Conservation (phyloP, 2,329 filamentous ascomycete genomes). For the Hypoxylon sp. region DNA sequence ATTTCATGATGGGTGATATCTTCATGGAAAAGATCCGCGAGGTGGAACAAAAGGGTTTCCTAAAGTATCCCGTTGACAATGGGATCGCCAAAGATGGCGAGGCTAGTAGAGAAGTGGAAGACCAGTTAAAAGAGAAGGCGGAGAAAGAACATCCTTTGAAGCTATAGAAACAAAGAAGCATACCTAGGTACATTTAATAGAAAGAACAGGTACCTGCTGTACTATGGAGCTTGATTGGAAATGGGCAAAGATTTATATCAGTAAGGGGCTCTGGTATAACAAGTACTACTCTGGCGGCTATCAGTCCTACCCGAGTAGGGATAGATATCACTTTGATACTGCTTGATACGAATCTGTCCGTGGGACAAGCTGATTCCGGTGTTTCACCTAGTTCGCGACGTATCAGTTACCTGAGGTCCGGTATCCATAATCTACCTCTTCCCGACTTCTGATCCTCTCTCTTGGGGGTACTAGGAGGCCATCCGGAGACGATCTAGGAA, state of each 20-base stretch:
- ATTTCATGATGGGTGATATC: constrained; percentile 52
- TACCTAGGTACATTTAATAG: not conserved
- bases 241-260: not conserved
- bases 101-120: constrained; percentile 46
- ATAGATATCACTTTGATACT: not conserved
- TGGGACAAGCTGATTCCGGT: not conserved
- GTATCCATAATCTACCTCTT: not conserved
- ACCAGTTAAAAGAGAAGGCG: constrained; percentile 41
- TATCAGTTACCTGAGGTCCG: not conserved
- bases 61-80: constrained; percentile 45
- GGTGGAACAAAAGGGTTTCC: constrained; percentile 46
- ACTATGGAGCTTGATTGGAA: not conserved
- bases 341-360: not conserved
- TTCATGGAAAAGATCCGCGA: constrained; percentile 50
- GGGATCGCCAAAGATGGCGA: constrained; percentile 48
- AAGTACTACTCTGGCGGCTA: not conserved
- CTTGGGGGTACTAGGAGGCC: not conserved
- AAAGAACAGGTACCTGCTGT: not conserved
- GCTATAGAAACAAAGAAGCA: constrained; percentile 5
- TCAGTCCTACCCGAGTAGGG: not conserved
- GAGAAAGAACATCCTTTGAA: constrained; percentile 45
- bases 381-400: not conserved
- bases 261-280: not conserved
- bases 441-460: not conserved
- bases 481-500: not conserved